Evolutionary conservation across 148 eudicot species (phyloP).

Genomic region (Rhododendron griersonianum): DNA sequence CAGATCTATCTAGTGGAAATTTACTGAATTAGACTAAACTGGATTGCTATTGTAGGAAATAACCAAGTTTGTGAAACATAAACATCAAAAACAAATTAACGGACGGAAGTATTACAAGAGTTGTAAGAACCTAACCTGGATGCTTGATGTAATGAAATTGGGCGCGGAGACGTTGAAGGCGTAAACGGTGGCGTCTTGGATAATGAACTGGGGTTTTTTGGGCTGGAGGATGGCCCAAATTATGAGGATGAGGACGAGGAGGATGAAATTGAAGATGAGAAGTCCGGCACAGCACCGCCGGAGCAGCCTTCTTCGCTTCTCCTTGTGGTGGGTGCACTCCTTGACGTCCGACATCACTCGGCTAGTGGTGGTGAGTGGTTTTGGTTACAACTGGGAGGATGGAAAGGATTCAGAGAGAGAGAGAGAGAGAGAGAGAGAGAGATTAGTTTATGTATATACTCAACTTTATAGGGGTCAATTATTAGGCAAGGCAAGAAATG

Average conservation of each 20-base stretch:
- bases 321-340: conserved; percentile 53
- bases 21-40: neutral
- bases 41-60: neutral
- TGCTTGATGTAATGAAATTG: conserved; percentile 29
- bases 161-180: conserved; percentile 56
- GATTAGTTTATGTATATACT: neutral
- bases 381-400: neutral
- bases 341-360: conserved; percentile 18
- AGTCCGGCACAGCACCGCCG: conserved; percentile 20
- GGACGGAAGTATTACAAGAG: neutral
- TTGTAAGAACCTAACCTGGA: neutral
- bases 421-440: neutral
- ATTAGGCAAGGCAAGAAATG: neutral
- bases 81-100: neutral
- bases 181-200: conserved; percentile 71
- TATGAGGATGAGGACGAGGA: conserved; percentile 42
- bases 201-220: conserved; percentile 47
- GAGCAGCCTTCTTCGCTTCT: conserved; percentile 22
- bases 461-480: no score
- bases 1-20: neutral
- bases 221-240: conserved; percentile 60
- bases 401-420: neutral
- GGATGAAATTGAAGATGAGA: conserved; percentile 23
- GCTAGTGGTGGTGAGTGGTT: conserved; percentile 1
- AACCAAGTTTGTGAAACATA: neutral